Percentiles rank a stretch among this genome's conserved stretches.
Conservation (phyloP, 176 grass and related monocot genomes). For the Triticum turgidum region DNA sequence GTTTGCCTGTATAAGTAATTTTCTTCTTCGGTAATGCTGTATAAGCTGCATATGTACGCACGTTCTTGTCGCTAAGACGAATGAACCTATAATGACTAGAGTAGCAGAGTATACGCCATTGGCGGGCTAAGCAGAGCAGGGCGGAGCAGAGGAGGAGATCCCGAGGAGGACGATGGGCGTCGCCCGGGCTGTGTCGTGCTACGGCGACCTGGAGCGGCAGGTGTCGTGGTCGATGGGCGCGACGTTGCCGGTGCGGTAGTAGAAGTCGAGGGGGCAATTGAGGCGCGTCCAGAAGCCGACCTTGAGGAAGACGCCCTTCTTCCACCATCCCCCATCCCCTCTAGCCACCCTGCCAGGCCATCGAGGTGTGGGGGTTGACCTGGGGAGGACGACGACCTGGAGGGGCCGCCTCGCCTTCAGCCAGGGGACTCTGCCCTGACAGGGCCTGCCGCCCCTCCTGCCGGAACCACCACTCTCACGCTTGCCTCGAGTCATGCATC, state of each 20-base stretch:
- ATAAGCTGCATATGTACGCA: not conserved
- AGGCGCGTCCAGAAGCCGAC: constrained; percentile 65
- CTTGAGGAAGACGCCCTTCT: constrained; percentile 60
- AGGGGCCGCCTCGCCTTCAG: no score
- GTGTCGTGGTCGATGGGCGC: constrained; percentile 35
- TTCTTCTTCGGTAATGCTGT: not conserved
- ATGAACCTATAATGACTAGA: no score
- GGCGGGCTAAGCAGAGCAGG: not conserved
- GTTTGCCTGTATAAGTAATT: not conserved
- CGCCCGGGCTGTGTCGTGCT: not conserved
- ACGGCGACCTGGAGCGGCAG: constrained; percentile 42
- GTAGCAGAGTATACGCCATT: no score
- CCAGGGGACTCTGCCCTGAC: no score
- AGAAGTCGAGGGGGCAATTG: constrained; percentile 57
- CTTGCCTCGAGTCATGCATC: no score
- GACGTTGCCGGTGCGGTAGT: constrained; percentile 51
- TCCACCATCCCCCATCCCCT: constrained; percentile 29
- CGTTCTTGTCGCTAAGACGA: no score
- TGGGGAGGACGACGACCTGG: no score
- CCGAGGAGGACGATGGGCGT: no score
- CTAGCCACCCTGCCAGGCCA: no score
- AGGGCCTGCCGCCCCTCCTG: no score
- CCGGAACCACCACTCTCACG: no score
- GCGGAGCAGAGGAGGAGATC: not conserved
- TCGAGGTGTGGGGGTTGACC: no score